phyloP scores from a whole-genome alignment of 2,329 filamentous ascomycete genomes.

The Microcera coccophila region DNA sequence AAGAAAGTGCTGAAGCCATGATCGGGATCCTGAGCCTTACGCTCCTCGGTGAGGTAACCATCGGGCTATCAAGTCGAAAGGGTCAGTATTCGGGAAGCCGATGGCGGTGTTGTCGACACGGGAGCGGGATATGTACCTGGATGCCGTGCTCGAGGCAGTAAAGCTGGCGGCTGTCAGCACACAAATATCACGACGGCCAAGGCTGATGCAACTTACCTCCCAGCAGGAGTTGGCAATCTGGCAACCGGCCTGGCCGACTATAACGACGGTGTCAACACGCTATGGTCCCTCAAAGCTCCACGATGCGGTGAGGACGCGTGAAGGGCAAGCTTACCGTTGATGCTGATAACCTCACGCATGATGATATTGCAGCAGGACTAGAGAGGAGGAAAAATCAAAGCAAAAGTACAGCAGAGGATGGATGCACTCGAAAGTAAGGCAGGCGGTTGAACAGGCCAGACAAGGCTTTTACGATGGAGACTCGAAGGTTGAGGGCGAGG shows the following conservation, averaged over 20 bases:
- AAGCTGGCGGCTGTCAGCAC: slow-evolving; percentile 60
- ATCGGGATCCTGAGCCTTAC: slow-evolving; percentile 87
- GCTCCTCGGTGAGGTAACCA: slow-evolving; percentile 97
- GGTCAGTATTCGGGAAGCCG: slow-evolving; percentile 14
- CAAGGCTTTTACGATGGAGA: slow-evolving; percentile 29
- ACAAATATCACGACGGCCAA: slow-evolving; percentile 1
- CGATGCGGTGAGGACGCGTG: slow-evolving; percentile 42
- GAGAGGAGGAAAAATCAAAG: slow-evolving; percentile 21
- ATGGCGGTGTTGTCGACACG: slow-evolving; percentile 18
- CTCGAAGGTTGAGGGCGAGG: slow-evolving; percentile 25
- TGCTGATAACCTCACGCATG: slow-evolving; percentile 99
- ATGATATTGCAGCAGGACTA: slow-evolving; percentile 53
- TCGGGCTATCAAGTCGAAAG: slow-evolving; percentile 64
- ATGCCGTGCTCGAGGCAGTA: slow-evolving; percentile 99
- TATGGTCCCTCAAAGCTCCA: no score
- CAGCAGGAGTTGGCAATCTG: slow-evolving; percentile 99
- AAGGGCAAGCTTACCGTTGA: slow-evolving; percentile 74
- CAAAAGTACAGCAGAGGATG: slow-evolving; percentile 30
- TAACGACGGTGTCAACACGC: slow-evolving; percentile 51
- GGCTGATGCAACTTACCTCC: slow-evolving; percentile 71
- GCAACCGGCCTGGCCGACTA: slow-evolving; percentile 99
- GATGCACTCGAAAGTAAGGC: slow-evolving; percentile 23
- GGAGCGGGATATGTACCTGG: slow-evolving; percentile 61
- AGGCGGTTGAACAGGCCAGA: slow-evolving; percentile 22
- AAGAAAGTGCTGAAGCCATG: slow-evolving; percentile 99